phyloP scores from a whole-genome alignment of 1,139 yeast genomes.

The Hyphopichia pseudoburtonii region DNA sequence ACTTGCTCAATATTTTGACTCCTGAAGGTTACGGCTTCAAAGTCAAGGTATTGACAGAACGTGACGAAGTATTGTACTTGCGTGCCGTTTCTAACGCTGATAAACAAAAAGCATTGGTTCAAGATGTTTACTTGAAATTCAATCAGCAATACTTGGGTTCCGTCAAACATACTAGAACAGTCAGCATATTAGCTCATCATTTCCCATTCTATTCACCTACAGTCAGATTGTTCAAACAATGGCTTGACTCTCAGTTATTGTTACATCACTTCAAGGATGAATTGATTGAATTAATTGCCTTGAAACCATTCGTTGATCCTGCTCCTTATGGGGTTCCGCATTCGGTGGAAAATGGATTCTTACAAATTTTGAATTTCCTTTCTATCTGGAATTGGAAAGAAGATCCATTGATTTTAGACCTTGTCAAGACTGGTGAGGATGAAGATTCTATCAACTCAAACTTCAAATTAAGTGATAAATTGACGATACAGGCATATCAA shows the following conservation, averaged over 20 bases:
- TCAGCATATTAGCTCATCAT: slow-evolving; percentile 68
- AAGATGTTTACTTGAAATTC: slow-evolving; percentile 63
- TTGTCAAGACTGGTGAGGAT: slow-evolving; percentile 50
- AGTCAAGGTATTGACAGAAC: slow-evolving; percentile 71
- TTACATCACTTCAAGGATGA: slow-evolving; percentile 74
- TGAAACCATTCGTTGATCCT: slow-evolving; percentile 83
- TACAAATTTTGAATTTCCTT: slow-evolving; percentile 68
- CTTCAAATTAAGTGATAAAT: slow-evolving; percentile 54
- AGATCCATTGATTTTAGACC: slow-evolving; percentile 76
- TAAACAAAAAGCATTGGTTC: slow-evolving; percentile 58
- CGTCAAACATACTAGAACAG: slow-evolving; percentile 79
- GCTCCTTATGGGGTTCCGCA: slow-evolving; percentile 81
- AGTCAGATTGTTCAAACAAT: slow-evolving; percentile 78
- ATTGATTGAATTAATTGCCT: slow-evolving; percentile 75
- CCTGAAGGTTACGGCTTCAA: slow-evolving; percentile 89
- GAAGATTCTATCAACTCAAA: slow-evolving; percentile 16
- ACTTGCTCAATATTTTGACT: slow-evolving; percentile 64
- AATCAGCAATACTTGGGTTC: slow-evolving; percentile 66
- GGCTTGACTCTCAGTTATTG: slow-evolving; percentile 77
- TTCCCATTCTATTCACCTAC: slow-evolving; percentile 78
- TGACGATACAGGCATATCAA: slow-evolving; percentile 64
- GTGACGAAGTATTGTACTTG: slow-evolving; percentile 73
- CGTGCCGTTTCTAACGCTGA: slow-evolving; percentile 67
- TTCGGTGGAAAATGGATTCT: slow-evolving; percentile 76
- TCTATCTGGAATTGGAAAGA: slow-evolving; percentile 95